Base-by-base conservation (phyloP, 257 asterid species). In the Nicotiana noctiflora region DNA sequence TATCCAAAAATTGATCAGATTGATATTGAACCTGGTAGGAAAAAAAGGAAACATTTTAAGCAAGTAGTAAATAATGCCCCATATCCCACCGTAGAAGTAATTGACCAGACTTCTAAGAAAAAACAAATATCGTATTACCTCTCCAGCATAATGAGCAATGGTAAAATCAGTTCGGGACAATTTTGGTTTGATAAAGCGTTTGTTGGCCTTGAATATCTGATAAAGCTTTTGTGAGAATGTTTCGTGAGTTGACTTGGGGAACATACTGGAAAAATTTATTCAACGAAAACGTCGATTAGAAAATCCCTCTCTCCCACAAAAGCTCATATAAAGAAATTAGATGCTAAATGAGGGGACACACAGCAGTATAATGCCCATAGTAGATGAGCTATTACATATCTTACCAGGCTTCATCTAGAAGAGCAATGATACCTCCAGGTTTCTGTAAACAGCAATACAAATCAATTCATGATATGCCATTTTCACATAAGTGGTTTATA, bases 321-420 rank as follows among this genome's bases (percentile, higher is more conserved):
- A 62, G 52, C 46, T 49, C 82, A 44, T 37, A 70, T 37, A 70
- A 15, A 70, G 77, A 37, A 70, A 18, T n/a, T 70, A 70, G 23
- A 51, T 3, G 15, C 15, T 51, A 51, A 52, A 56, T 37, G 15
- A n/a, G 49, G 51, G 76, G 34, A 77, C 31, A 82, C 83, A 34
- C 13, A 17, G 21, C 25, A 17, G 46, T 60, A 18, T 8, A 2
- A 57, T 40, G 17, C 25, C 70, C 49, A 49, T 40, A 78, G 81
- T 70, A 32, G 53, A 40, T 31, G 44, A 53, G 15, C 49, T 74
- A 57, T 59, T 17, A 31, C 21, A 74, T 29, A 49, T 27, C 82
- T 55, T 84, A 92, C 99, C 99, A 95, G 75, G 99, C 98, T 86
- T 95, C 99, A 81, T 95, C 99, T 68, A 95, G 99, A 86, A 95